Conservation (phyloP, 2,329 filamentous ascomycete genomes). For the Diatrype stigma region DNA sequence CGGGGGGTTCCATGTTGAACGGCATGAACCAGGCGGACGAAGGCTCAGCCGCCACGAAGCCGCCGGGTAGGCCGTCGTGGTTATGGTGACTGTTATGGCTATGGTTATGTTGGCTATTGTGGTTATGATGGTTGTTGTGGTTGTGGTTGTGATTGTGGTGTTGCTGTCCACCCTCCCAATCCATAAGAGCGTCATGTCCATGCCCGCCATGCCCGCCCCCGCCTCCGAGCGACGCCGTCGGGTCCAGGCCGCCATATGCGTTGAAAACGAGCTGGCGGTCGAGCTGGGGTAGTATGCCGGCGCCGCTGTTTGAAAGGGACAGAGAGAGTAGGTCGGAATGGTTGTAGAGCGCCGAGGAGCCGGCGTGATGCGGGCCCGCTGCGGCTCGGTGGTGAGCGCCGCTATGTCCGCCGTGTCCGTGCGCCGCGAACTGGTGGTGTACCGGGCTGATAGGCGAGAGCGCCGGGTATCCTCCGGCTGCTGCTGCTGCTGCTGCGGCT, state of each 20-base stretch:
- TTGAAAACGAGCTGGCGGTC: conserved; percentile 74
- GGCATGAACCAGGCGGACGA: conserved; percentile 85
- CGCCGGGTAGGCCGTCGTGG: conserved; percentile 20
- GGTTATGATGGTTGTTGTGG: conserved; percentile 3
- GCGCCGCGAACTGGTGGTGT: conserved; percentile 20
- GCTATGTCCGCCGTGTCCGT: conserved; percentile 8
- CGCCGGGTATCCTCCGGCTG: conserved; percentile 36
- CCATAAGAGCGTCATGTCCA: conserved; percentile 38
- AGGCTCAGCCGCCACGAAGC: conserved; percentile 35
- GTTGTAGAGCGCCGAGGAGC: conserved; percentile 37
- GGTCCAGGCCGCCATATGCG: conserved; percentile 57
- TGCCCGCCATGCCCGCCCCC: no score
- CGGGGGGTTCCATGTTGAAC: conserved; percentile 82
- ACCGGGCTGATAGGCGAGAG: conserved; percentile 51
- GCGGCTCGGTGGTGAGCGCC: conserved; percentile 22
- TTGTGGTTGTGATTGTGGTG: background rate
- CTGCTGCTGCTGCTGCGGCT: conserved; percentile 1
- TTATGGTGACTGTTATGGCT: background rate
- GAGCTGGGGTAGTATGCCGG: conserved; percentile 60
- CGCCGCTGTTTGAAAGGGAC: conserved; percentile 44
- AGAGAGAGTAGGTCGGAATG: conserved; percentile 48
- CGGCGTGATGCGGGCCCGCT: conserved; percentile 23
- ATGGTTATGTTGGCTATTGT: conserved; percentile 5
- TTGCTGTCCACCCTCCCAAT: conserved; percentile 34
- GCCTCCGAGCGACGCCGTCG: conserved; percentile 21